These are phyloP conservation scores for Glycyrrhiza uralensis DNA, from an alignment of 306 rosid species.

Conservation along the genomic window DNA sequence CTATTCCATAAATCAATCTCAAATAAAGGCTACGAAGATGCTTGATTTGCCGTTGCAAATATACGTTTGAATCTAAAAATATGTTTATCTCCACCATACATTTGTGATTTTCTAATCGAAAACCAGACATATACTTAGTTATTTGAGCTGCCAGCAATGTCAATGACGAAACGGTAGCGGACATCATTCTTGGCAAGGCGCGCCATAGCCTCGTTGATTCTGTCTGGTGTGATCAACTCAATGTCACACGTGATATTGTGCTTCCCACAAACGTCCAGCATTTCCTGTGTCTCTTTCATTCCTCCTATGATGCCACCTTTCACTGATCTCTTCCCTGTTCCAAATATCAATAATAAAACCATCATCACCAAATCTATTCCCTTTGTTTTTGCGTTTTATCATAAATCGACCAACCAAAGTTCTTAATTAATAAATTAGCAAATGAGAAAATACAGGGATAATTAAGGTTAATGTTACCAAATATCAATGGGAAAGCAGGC, in stretches of 20 bases:
- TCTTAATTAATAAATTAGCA: neutral
- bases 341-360: neutral
- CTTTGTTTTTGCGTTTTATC: neutral
- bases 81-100: too few relatives aligned
- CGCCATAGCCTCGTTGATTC: constrained; percentile 48
- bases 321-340: constrained; percentile 58
- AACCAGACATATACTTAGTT: too few relatives aligned
- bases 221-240: constrained; percentile 43
- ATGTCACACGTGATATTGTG: constrained; percentile 61
- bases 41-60: too few relatives aligned
- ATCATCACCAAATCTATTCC: neutral
- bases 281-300: constrained; percentile 63
- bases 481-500: constrained; percentile 64
- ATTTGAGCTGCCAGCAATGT: constrained; percentile 35
- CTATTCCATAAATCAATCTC: neutral
- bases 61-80: too few relatives aligned
- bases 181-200: constrained; percentile 59
- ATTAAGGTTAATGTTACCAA: constrained; percentile 40
- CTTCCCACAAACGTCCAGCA: constrained; percentile 63
- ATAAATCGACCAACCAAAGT: neutral
- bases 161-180: constrained; percentile 68
- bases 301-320: constrained; percentile 82
- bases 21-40: neutral
- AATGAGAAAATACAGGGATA: neutral
- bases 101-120: too few relatives aligned